phyloP scores from a whole-genome alignment of 495 filamentous ascomycete genomes.

The Rhypophila decipiens region DNA sequence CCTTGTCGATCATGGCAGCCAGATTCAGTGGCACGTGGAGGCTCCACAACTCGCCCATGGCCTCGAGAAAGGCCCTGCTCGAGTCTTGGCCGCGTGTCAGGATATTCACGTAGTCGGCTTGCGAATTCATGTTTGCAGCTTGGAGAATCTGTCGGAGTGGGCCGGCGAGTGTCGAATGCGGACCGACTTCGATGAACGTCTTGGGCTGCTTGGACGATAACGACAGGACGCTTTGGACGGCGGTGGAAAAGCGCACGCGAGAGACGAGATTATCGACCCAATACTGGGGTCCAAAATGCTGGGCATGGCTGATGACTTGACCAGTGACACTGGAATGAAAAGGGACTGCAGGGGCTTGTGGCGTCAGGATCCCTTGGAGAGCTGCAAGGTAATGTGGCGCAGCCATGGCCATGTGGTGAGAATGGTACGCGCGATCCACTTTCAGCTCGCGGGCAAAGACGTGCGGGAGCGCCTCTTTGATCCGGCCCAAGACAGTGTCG shows the following conservation, averaged over 20 bases:
- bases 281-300: not conserved
- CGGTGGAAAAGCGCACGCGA: not conserved
- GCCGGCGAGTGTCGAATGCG: not conserved
- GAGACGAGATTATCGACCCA: not conserved
- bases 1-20: not conserved
- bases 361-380: not conserved
- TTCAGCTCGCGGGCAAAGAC: not conserved
- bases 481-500: not conserved
- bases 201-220: not conserved
- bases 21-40: not conserved
- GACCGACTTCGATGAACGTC: not conserved
- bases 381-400: not conserved
- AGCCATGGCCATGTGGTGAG: not conserved
- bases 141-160: not conserved
- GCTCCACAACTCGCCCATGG: not conserved
- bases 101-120: not conserved
- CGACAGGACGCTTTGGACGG: not conserved
- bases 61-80: not conserved
- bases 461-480: not conserved
- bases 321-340: not conserved
- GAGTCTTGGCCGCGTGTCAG: not conserved
- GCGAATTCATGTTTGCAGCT: not conserved
- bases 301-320: not conserved
- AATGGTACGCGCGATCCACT: not conserved
- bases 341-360: not conserved